Percentiles rank a stretch among this genome's conserved stretches.
These are phyloP conservation scores for Spergularia azorica DNA, from an alignment of 179 eudicot species.

Conservation along the genomic window DNA sequence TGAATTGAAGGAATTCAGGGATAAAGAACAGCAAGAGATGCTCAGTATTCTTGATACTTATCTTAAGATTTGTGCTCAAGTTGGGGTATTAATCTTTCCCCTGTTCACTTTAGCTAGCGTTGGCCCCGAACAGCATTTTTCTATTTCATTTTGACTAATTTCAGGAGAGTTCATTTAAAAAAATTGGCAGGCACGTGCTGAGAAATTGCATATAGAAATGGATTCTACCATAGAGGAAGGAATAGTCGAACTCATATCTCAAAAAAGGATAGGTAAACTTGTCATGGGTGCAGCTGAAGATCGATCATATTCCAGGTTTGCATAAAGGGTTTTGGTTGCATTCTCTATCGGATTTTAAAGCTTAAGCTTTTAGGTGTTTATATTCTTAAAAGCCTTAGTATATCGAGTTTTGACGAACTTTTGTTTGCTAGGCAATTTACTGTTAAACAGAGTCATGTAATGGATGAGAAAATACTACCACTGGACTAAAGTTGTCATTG, in stretches of 20 bases:
- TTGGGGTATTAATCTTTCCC: conserved; percentile 60
- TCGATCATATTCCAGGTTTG: conserved; percentile 55
- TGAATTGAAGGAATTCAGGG: conserved; percentile 53
- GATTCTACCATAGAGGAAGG: conserved; percentile 68
- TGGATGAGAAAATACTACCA: not conserved
- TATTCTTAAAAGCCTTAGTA: not conserved
- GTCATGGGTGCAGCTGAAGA: conserved; percentile 95
- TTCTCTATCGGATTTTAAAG: not conserved
- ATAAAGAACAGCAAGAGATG: conserved; percentile 58
- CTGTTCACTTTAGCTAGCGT: not conserved
- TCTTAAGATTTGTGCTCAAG: conserved; percentile 45
- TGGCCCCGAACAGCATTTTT: not conserved
- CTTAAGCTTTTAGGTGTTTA: not conserved
- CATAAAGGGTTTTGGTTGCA: not conserved
- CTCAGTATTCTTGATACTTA: conserved; percentile 44
- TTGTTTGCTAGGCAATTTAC: not conserved
- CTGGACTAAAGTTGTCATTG: conserved; percentile 18
- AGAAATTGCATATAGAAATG: conserved; percentile 49
- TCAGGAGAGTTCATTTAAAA: not conserved
- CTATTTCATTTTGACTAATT: not conserved
- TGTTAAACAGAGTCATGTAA: not conserved
- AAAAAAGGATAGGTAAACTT: conserved; percentile 60
- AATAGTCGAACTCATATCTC: conserved; percentile 61
- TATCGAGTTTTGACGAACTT: not conserved
- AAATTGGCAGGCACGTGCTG: conserved; percentile 53